A percentile compares a stretch with the other conserved stretches of the same genome.
These are phyloP conservation scores for Saksenaea oblongispora DNA, from an alignment of 371 early-diverging fungal genomes.

Conservation along the genomic window DNA sequence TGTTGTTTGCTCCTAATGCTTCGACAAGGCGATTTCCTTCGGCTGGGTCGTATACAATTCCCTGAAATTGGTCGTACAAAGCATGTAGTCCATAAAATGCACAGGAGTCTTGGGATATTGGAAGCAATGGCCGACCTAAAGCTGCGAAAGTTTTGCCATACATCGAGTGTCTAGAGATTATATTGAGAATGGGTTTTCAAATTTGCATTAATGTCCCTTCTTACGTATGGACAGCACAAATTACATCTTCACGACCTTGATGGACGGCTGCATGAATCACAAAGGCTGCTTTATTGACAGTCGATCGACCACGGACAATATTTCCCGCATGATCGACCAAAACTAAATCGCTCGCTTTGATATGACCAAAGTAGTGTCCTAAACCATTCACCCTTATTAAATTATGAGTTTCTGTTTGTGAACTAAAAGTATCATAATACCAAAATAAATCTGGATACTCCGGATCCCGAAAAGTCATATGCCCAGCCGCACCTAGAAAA, in stretches of 20 bases:
- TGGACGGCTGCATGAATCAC: conserved; percentile 64
- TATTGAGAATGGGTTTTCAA: neutral
- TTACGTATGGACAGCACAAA: conserved; percentile 58
- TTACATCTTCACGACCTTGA: conserved; percentile 45
- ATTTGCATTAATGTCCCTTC: neutral
- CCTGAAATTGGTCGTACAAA: conserved; percentile 53
- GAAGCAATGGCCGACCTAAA: conserved; percentile 45
- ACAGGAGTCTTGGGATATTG: conserved; percentile 64
- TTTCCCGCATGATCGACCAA: conserved; percentile 57
- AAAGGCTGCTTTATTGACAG: conserved; percentile 64
- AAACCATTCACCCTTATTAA: conserved; percentile 54
- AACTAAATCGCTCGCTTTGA: conserved; percentile 56
- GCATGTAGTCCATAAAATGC: conserved; percentile 54
- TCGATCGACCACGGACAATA: conserved; percentile 47
- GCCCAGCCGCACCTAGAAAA: conserved; percentile 50
- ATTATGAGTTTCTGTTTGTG: neutral
- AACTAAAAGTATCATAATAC: conserved; percentile 14
- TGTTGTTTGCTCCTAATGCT: conserved; percentile 45
- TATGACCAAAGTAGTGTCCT: conserved; percentile 54
- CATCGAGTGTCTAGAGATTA: conserved; percentile 48
- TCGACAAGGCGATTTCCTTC: conserved; percentile 55
- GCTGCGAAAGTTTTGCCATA: conserved; percentile 62
- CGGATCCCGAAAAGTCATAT: conserved; percentile 62
- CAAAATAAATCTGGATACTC: conserved; percentile 61
- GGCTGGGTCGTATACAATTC: conserved; percentile 53